phyloP scores from a whole-genome alignment of 768 basidiomycete species.

The Hemileccinum rubropunctum region DNA sequence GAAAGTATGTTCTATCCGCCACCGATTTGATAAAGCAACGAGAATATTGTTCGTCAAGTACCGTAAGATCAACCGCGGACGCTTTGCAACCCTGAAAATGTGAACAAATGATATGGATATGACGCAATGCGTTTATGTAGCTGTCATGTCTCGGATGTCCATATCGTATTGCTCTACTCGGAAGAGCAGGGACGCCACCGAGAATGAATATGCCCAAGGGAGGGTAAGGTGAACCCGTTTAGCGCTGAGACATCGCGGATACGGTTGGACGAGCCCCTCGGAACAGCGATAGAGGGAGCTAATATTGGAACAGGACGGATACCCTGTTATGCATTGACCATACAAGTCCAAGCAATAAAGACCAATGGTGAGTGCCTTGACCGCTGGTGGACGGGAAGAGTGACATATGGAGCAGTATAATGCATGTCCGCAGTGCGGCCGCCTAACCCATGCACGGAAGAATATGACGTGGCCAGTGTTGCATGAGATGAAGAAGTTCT shows the following conservation, averaged over 20 bases:
- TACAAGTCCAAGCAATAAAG: not conserved
- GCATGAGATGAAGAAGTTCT: constrained; percentile 18
- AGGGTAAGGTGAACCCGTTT: not conserved
- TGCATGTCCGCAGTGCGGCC: constrained; percentile 28
- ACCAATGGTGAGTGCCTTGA: not conserved
- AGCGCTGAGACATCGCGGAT: constrained; percentile 13
- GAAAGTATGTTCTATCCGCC: not conserved
- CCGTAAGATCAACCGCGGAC: too few species aligned
- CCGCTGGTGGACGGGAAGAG: constrained; percentile 1
- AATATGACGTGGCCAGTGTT: constrained; percentile 21
- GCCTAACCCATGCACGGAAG: constrained; percentile 7
- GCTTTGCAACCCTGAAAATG: constrained; percentile 1
- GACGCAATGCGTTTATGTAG: not conserved
- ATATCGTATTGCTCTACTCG: not conserved
- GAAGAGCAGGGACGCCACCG: not conserved
- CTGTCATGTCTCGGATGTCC: not conserved
- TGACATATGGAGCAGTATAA: not conserved
- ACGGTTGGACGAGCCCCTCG: not conserved
- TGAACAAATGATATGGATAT: not conserved
- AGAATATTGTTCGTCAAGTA: too few species aligned
- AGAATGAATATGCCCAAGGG: constrained; percentile 4
- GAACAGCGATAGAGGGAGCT: too few species aligned
- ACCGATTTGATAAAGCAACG: not conserved
- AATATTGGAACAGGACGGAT: constrained; percentile 10
- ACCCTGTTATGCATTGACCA: too few species aligned